Evolutionary conservation across 1,284 basidiomycete genomes (phyloP).

Genomic region (Trametes sp.): DNA sequence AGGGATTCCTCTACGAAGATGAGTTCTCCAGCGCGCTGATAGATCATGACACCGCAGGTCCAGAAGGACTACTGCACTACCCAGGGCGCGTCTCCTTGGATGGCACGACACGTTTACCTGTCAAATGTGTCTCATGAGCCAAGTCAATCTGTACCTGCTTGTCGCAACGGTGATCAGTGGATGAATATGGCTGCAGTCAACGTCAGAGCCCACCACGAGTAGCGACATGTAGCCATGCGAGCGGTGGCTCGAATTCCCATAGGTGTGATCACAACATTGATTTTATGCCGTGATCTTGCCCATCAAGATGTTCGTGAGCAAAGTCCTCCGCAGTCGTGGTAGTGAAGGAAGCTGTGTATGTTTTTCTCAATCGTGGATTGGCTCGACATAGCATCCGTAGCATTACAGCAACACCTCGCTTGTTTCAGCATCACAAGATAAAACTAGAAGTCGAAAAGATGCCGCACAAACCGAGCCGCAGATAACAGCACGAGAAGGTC

Average conservation of each 20-base stretch:
- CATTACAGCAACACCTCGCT: background rate
- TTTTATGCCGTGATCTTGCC: background rate
- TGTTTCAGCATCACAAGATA: background rate
- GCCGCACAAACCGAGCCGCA: background rate
- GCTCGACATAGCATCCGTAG: constrained; percentile 6
- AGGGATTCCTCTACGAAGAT: background rate
- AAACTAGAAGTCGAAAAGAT: background rate
- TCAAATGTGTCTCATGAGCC: background rate
- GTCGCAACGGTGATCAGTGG: background rate
- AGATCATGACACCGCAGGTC: background rate
- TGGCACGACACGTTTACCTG: background rate
- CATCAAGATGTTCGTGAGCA: background rate
- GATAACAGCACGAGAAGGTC: background rate
- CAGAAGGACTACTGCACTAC: background rate
- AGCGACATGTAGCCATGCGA: background rate
- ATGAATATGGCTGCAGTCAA: too few relatives aligned
- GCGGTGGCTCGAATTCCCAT: background rate
- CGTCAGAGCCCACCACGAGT: too few relatives aligned
- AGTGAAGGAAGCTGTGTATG: background rate
- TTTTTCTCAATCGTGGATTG: background rate
- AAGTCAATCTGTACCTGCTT: background rate
- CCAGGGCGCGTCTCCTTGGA: background rate
- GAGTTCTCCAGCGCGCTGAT: background rate
- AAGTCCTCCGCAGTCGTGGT: background rate
- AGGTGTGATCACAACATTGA: background rate